phyloP scores from a whole-genome alignment of 2,329 filamentous ascomycete species.

The Ceratocystis diversiconidia region DNA sequence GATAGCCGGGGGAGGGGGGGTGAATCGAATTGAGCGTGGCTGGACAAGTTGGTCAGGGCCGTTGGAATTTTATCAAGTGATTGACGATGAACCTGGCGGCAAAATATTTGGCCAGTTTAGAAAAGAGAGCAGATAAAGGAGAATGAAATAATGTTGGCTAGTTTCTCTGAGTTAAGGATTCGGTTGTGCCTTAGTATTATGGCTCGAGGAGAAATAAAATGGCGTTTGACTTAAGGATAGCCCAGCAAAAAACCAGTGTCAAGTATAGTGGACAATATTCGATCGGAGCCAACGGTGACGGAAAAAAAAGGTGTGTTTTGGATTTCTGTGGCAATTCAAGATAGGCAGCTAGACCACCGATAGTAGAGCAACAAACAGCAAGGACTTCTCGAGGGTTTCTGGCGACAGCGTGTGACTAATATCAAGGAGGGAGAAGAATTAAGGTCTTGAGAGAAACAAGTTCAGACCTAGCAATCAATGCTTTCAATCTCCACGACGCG shows the following conservation, averaged over 20 bases:
- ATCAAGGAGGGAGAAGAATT: too few species aligned
- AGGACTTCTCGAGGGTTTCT: background rate
- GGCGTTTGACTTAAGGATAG: background rate
- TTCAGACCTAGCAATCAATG: too few species aligned
- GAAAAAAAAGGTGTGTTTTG: background rate
- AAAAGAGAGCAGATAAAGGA: background rate
- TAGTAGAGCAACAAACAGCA: background rate
- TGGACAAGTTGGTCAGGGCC: background rate
- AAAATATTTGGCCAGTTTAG: background rate
- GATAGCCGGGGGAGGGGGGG: background rate
- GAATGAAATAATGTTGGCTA: background rate
- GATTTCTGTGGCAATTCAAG: background rate
- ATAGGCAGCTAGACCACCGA: background rate
- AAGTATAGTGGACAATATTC: background rate
- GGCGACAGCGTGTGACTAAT: too few species aligned
- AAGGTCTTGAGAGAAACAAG: too few species aligned
- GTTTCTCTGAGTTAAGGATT: background rate
- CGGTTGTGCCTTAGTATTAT: background rate
- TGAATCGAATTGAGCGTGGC: background rate
- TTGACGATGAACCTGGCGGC: background rate
- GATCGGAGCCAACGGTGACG: background rate
- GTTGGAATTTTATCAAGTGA: background rate
- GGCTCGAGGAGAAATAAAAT: background rate
- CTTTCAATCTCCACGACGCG: too few species aligned
- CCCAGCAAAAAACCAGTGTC: background rate